Conservation (phyloP, 768 basidiomycete species). For the Panellus pusillus region DNA sequence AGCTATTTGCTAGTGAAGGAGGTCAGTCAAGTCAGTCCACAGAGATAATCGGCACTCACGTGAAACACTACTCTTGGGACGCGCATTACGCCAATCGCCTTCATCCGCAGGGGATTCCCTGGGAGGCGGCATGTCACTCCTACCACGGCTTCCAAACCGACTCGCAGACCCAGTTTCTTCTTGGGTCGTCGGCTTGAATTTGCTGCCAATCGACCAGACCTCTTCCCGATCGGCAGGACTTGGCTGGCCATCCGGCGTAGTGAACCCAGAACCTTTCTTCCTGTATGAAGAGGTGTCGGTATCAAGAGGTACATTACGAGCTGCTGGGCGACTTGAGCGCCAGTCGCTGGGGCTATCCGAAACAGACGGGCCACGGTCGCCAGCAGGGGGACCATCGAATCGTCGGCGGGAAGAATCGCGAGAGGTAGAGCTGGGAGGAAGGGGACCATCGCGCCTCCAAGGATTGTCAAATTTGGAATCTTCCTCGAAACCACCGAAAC, state of each 20-base stretch:
- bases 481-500: slow-evolving; percentile 65
- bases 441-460: slow-evolving; percentile 88
- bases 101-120: slow-evolving; percentile 54
- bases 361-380: slow-evolving; percentile 47
- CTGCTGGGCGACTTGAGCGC: slow-evolving; percentile 58
- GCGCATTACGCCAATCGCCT: slow-evolving; percentile 67
- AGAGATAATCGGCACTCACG: slow-evolving; percentile 46
- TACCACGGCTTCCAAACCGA: slow-evolving; percentile 51
- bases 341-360: slow-evolving; percentile 69
- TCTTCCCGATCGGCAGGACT: slow-evolving; percentile 77
- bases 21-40: slow-evolving; percentile 10
- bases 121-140: slow-evolving; percentile 55
- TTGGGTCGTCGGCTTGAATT: slow-evolving; percentile 58
- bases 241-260: slow-evolving; percentile 40
- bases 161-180: slow-evolving; percentile 38
- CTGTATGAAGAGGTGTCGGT: slow-evolving; percentile 46
- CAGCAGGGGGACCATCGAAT: slow-evolving; percentile 52
- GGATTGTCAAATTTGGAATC: slow-evolving; percentile 79
- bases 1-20: slow-evolving; percentile 52
- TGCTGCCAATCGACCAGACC: slow-evolving; percentile 72
- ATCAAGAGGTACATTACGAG: slow-evolving; percentile 42
- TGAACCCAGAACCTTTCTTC: slow-evolving; percentile 60
- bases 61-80: slow-evolving; percentile 52
- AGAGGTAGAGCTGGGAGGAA: slow-evolving; percentile 65
- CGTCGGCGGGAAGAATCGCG: slow-evolving; percentile 67